phyloP scores from a whole-genome alignment of 257 asterid genomes.

The Solanum corneliomulleri region DNA sequence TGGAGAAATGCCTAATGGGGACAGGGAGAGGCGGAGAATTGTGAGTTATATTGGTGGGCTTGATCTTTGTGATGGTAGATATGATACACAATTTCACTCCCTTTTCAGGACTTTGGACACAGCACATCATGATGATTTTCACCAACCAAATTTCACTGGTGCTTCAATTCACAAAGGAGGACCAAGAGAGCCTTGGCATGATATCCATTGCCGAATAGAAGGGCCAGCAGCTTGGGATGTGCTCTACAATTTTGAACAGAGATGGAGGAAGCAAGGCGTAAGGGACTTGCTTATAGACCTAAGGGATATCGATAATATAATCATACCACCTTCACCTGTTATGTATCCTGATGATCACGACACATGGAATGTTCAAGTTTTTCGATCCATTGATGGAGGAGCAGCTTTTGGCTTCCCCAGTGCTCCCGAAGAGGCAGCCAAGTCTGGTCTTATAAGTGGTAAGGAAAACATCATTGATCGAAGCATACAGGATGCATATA shows the following conservation, averaged over 20 bases:
- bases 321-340: conserved; percentile 2
- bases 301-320: neutral
- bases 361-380: conserved; percentile 2
- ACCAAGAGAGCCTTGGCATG: conserved; percentile 12
- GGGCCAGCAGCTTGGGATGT: conserved; percentile 2
- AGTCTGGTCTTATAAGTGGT: neutral
- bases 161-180: neutral
- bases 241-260: neutral
- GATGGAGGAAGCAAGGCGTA: neutral
- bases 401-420: conserved; percentile 4
- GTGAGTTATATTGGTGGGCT: conserved; percentile 5
- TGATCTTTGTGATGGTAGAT: neutral
- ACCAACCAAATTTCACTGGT: neutral
- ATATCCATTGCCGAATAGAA: conserved; percentile 2
- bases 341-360: conserved; percentile 1
- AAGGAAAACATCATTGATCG: conserved; percentile 5
- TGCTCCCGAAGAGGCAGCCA: neutral
- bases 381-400: conserved; percentile 5
- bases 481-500: conserved; percentile 7
- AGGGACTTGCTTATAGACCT: neutral
- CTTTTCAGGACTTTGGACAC: neutral
- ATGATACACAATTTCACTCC: neutral
- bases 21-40: neutral
- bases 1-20: neutral
- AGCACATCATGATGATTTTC: neutral